These are phyloP conservation scores for Adansonia grandidieri DNA, from an alignment of 441 rosid species.

Conservation along the genomic window DNA sequence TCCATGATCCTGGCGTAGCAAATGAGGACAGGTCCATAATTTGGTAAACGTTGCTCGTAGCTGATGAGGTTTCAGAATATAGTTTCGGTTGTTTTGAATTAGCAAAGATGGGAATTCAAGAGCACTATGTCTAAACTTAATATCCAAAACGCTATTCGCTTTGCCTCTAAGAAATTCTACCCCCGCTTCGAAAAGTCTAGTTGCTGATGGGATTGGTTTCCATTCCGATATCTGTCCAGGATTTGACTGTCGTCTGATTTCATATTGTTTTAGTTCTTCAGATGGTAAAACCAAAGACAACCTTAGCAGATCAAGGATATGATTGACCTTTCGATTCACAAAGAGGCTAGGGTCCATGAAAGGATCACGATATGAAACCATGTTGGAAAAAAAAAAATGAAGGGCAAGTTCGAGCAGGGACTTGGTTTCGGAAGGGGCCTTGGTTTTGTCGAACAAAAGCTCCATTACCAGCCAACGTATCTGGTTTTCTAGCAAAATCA, in stretches of 20 bases:
- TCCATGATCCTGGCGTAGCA: slow-evolving; percentile 35
- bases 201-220: neutral
- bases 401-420: slow-evolving; percentile 14
- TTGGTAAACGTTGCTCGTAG: slow-evolving; percentile 38
- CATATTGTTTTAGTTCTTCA: no score
- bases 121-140: slow-evolving; percentile 1
- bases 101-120: slow-evolving; percentile 21
- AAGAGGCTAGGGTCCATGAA: neutral
- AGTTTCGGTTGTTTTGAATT: slow-evolving; percentile 4
- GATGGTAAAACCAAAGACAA: neutral
- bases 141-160: neutral
- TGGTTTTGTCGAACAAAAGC: neutral
- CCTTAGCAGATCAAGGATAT: slow-evolving; percentile 19
- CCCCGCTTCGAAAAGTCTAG: neutral
- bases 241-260: neutral
- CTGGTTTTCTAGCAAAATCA: slow-evolving; percentile 26
- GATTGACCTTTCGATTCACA: neutral
- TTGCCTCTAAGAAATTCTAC: neutral
- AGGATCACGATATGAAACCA: neutral
- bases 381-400: neutral
- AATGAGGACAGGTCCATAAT: slow-evolving; percentile 27
- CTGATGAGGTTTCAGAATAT: slow-evolving; percentile 36
- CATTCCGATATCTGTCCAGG: neutral
- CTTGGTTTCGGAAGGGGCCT: neutral
- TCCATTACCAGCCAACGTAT: slow-evolving; percentile 1